Percentiles rank a stretch among this genome's conserved stretches.
phyloP scores from a whole-genome alignment of 2,329 filamentous ascomycete species.

The Trichoderma aggressivum region DNA sequence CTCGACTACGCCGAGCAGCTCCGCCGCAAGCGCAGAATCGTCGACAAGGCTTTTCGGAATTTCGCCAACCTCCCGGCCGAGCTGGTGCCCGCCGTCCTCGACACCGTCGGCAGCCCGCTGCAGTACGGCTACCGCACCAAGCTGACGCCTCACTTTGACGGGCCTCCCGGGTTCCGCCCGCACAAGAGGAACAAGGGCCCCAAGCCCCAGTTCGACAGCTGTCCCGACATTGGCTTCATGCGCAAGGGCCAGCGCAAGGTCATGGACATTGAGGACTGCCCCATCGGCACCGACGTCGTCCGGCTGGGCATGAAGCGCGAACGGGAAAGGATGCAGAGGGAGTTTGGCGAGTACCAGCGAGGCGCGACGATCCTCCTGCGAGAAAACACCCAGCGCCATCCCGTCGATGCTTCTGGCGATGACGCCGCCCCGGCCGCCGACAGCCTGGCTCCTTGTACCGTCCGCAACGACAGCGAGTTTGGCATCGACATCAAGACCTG shows the following conservation, averaged over 20 bases:
- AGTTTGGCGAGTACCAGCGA: constrained; percentile 68
- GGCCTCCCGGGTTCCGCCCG: constrained; percentile 55
- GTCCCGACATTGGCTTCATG: constrained; percentile 87
- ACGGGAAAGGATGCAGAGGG: constrained; percentile 67
- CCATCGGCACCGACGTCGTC: constrained; percentile 86
- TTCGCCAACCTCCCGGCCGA: constrained; percentile 80
- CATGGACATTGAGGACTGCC: constrained; percentile 95
- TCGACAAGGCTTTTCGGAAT: constrained; percentile 88
- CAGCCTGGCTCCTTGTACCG: constrained; percentile 31
- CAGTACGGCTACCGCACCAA: constrained; percentile 96
- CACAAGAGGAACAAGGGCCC: constrained; percentile 51
- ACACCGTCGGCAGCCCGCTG: constrained; percentile 86
- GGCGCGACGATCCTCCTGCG: constrained; percentile 87
- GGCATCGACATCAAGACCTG: constrained; percentile 81
- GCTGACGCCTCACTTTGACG: constrained; percentile 93
- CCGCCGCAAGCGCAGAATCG: constrained; percentile 74
- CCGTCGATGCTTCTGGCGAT: constrained; percentile 40
- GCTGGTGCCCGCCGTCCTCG: constrained; percentile 69
- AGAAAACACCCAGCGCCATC: constrained; percentile 72
- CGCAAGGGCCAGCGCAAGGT: constrained; percentile 75
- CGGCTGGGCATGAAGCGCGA: constrained; percentile 75
- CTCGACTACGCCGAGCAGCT: constrained; percentile 85
- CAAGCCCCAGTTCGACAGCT: constrained; percentile 49
- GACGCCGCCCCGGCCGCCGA: constrained; percentile 29
- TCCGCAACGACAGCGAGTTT: constrained; percentile 49